Percentiles rank a stretch among this genome's conserved stretches.
phyloP scores from a whole-genome alignment of 1,139 yeast genomes.

The Geotrichum carabidarum region DNA sequence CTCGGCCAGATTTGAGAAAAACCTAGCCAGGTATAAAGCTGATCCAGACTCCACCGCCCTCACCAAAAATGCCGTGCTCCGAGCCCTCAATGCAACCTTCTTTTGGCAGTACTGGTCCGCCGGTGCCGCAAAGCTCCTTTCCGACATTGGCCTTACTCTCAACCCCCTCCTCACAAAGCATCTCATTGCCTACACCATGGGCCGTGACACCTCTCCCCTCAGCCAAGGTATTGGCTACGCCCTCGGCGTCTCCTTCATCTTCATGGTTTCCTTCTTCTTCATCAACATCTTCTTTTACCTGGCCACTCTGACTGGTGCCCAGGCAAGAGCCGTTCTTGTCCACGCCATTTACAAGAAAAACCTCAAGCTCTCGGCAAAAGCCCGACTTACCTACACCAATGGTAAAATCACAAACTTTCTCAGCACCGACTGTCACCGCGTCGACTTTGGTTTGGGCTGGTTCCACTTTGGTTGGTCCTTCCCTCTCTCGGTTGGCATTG shows the following conservation, averaged over 20 bases:
- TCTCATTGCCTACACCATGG: conserved; percentile 47
- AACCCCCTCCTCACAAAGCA: conserved; percentile 51
- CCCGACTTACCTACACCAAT: conserved; percentile 55
- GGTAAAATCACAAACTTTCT: conserved; percentile 70
- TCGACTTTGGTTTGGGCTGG: conserved; percentile 70
- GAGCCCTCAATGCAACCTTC: conserved; percentile 55
- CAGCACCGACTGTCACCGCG: conserved; percentile 73
- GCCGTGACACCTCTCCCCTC: too few species aligned
- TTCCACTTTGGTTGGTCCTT: conserved; percentile 61
- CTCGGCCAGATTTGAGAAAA: too few species aligned
- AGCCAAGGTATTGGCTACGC: conserved; percentile 56
- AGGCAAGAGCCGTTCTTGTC: conserved; percentile 59
- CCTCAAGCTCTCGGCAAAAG: conserved; percentile 53
- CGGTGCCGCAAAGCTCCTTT: conserved; percentile 41
- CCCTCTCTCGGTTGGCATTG: conserved; percentile 45
- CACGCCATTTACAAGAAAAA: conserved; percentile 65
- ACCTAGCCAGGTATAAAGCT: too few species aligned
- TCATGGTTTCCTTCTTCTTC: too few species aligned
- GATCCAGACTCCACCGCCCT: conserved; percentile 19
- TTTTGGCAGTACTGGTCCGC: conserved; percentile 47
- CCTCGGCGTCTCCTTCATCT: conserved; percentile 49
- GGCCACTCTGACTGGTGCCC: conserved; percentile 64
- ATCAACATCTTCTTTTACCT: conserved; percentile 55
- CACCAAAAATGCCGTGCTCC: conserved; percentile 37
- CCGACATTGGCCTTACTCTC: conserved; percentile 51